Evolutionary conservation across 495 filamentous ascomycete species (phyloP), one percentile per base, ranked within the genome.

Genomic region (Podospora anserina): DNA sequence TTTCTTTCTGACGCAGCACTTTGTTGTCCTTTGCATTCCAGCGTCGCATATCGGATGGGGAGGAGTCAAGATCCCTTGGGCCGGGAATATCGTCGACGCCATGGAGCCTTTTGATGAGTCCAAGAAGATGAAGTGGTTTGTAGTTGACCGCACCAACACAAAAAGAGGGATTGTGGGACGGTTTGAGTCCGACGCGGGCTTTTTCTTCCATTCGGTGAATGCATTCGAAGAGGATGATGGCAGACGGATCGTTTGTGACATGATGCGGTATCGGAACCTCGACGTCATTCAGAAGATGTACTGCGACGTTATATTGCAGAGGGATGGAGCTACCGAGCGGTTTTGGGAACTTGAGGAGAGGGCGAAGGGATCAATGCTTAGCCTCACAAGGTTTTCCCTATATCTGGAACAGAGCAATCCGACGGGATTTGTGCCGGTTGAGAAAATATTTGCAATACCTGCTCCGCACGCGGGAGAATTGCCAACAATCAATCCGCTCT

Each of bases 151-250:
- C 18, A 71, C 70, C 5, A 58, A 72, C 49, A 80, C 78, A 7
- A 72, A 78, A n/a, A 5, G 3, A 11, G 88, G 89, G 4, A 77
- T 91, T 0, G 81, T 91, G 1, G 87, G 81, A 5, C 82, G 77
- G 19, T 90, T 86, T 72, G 83, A 89, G 32, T 87, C 81, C 27
- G 79, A 81, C 0, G 82, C 88, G 0, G 88, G 89, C 66, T 94
- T 92, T 80, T 87, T 84, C 76, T 94, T 94, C 78, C 90, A 94
- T 78, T 85, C 88, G 5, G 80, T 91, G 72, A 94, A 94, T 71
- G 85, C 90, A 0, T 93, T 87, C 78, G 88, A 92, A 69, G 86
- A 91, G 66, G 66, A 62, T 0, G 66, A 77, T 13, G 76, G 77
- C 1, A 68, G 71, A 13, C 32, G 34, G 32, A 58, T 69, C 19